These are phyloP conservation scores for Suillus decipiens DNA, from an alignment of 768 basidiomycete species.

Conservation along the genomic window DNA sequence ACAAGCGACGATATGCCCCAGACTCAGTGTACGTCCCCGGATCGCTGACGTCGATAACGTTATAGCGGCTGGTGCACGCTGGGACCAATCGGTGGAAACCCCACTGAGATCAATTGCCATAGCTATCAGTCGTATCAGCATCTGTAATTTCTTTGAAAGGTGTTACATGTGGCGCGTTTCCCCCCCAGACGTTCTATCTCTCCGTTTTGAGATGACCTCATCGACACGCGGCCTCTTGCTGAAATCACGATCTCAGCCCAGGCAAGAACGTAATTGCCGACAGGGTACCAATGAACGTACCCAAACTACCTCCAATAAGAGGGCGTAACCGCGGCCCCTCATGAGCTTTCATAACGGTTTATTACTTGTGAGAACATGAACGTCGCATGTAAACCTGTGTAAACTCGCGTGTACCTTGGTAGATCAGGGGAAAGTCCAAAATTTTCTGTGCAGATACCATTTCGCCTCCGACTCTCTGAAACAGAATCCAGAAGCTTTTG, in stretches of 20 bases:
- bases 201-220: neutral
- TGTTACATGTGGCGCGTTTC: neutral
- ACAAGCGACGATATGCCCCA: slow-evolving; percentile 1
- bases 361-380: slow-evolving; percentile 4
- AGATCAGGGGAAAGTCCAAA: neutral
- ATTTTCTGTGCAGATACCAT: neutral
- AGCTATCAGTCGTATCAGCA: neutral
- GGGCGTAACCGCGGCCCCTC: neutral
- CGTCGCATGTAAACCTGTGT: neutral
- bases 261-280: slow-evolving; percentile 5
- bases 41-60: neutral
- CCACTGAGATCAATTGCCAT: neutral
- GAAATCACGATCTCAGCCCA: neutral
- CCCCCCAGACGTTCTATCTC: neutral
- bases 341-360: neutral
- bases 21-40: neutral
- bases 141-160: neutral
- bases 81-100: neutral
- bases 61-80: neutral
- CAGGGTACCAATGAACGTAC: neutral
- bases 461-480: neutral
- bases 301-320: neutral
- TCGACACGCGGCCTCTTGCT: neutral
- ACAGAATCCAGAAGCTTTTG: neutral
- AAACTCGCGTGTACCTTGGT: neutral